A percentile compares a stretch with the other conserved stretches of the same genome.
phyloP scores from a whole-genome alignment of 768 basidiomycete genomes.

The Dioszegia aurantiaca region DNA sequence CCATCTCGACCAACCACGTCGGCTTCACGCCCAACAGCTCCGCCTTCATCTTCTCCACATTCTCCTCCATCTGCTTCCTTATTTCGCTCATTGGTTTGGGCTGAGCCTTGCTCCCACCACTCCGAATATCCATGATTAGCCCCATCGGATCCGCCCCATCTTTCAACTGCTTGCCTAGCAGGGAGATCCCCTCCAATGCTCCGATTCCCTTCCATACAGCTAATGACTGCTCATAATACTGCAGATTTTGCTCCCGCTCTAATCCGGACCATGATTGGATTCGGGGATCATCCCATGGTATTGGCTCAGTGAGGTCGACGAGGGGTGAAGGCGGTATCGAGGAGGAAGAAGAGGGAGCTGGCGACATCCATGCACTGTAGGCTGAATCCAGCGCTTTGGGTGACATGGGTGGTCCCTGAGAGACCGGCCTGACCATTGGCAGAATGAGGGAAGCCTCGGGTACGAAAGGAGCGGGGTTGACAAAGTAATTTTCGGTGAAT shows the following conservation, averaged over 20 bases:
- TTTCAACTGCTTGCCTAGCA: constrained; percentile 18
- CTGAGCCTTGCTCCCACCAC: constrained; percentile 19
- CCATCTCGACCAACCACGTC: constrained; percentile 31
- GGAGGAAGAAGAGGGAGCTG: constrained; percentile 21
- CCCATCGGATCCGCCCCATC: constrained; percentile 28
- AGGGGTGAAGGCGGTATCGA: constrained; percentile 37
- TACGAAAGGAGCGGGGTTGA: constrained; percentile 39
- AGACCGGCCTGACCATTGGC: constrained; percentile 9
- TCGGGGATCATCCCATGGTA: constrained; percentile 44
- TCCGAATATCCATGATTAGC: constrained; percentile 20
- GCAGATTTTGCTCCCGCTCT: constrained; percentile 35
- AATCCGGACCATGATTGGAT: constrained; percentile 37
- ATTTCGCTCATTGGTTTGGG: constrained; percentile 29
- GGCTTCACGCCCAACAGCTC: constrained; percentile 36
- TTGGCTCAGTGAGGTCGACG: constrained; percentile 19
- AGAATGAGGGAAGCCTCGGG: constrained; percentile 25
- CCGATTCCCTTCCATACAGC: constrained; percentile 29
- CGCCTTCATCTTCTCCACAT: constrained; percentile 32
- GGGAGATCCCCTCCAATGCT: constrained; percentile 32
- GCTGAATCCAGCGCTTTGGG: constrained; percentile 20
- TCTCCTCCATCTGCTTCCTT: constrained; percentile 25
- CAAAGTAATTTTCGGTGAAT: constrained; percentile 33
- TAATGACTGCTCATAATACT: constrained; percentile 27
- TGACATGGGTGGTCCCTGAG: constrained; percentile 14
- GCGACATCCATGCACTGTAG: constrained; percentile 35